A percentile compares a stretch with the other conserved stretches of the same genome.
These are phyloP conservation scores for Phytophthora cactorum DNA, from an alignment of 352 stramenopile genomes.

Conservation along the genomic window DNA sequence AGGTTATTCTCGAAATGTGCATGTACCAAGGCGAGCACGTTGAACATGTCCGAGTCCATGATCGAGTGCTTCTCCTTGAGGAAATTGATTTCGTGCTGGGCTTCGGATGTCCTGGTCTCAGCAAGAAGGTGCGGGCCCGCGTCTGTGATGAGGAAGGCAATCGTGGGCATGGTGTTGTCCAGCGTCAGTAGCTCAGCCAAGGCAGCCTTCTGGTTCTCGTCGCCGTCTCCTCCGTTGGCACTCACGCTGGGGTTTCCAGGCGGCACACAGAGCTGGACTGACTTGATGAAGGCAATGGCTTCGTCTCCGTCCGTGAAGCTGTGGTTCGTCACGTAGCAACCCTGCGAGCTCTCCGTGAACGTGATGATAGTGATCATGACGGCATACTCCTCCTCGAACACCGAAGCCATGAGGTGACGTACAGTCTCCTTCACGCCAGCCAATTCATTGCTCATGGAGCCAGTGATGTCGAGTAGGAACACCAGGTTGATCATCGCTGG, in stretches of 20 bases:
- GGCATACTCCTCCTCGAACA: conserved; percentile 57
- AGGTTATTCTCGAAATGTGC: conserved; percentile 60
- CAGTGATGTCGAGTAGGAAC: conserved; percentile 80
- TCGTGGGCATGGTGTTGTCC: conserved; percentile 56
- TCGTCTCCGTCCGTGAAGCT: conserved; percentile 62
- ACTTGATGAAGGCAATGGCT: conserved; percentile 48
- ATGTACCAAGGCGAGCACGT: conserved; percentile 51
- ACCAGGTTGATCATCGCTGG: conserved; percentile 66
- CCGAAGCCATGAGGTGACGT: conserved; percentile 51
- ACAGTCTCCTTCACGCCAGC: conserved; percentile 65
- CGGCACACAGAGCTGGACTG: conserved; percentile 51
- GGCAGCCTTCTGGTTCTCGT: conserved; percentile 76
- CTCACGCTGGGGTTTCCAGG: conserved; percentile 38
- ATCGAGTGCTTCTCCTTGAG: conserved; percentile 57
- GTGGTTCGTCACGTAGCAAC: conserved; percentile 69
- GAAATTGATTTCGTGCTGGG: conserved; percentile 46
- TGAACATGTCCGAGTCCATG: conserved; percentile 60
- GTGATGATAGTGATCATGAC: conserved; percentile 80
- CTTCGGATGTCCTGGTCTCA: conserved; percentile 39
- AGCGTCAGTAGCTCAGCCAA: conserved; percentile 58
- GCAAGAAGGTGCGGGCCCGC: conserved; percentile 56
- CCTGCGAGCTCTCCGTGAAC: conserved; percentile 58
- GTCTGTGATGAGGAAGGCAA: conserved; percentile 77
- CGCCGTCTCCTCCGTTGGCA: conserved; percentile 61
- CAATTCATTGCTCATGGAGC: conserved; percentile 68